Conservation (phyloP, 1,139 yeast species). For the Taphrina wiesneri region DNA sequence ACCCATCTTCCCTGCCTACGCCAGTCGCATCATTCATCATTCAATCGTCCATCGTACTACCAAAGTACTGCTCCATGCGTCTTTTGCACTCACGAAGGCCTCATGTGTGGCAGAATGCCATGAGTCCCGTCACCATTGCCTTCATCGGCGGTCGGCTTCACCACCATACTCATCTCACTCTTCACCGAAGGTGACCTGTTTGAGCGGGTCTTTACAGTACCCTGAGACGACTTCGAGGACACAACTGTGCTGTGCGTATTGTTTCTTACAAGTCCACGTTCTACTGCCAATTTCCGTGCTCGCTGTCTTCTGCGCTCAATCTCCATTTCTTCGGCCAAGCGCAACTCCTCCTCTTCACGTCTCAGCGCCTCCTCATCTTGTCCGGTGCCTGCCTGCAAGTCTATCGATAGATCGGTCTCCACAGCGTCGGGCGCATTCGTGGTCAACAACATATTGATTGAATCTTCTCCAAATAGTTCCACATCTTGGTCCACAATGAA, state of each 20-base stretch:
- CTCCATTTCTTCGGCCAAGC: conserved; percentile 7
- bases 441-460: conserved; percentile 14
- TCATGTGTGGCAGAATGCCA: conserved; percentile 6
- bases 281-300: conserved; percentile 2
- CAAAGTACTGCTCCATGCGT: background rate
- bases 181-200: conserved; percentile 2
- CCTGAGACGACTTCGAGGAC: background rate
- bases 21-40: conserved; percentile 3
- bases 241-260: background rate
- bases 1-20: background rate
- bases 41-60: background rate
- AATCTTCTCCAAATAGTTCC: conserved; percentile 13
- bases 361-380: conserved; percentile 8
- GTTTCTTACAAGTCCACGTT: conserved; percentile 3
- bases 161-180: conserved; percentile 3
- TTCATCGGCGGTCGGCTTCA: background rate
- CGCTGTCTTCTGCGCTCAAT: background rate
- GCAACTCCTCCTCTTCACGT: conserved; percentile 9
- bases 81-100: background rate
- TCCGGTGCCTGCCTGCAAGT: background rate
- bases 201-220: background rate
- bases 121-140: background rate
- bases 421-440: background rate
- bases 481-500: conserved; percentile 14
- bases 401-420: background rate